A percentile compares a stretch with the other conserved stretches of the same genome.
phyloP scores from a whole-genome alignment of 495 filamentous ascomycete species.

The Bacidia rubella region DNA sequence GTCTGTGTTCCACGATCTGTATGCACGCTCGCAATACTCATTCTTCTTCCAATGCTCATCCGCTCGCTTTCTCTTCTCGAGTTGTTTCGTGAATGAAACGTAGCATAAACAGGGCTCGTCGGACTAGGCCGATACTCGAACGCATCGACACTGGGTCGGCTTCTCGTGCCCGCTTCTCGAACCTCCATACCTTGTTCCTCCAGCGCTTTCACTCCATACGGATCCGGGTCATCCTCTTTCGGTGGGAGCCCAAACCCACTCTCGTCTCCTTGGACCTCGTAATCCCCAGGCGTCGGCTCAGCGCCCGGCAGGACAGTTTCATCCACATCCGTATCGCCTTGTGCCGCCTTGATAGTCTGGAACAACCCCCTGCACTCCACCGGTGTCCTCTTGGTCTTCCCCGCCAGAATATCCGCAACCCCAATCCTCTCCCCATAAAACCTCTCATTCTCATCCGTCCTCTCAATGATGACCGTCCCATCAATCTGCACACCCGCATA shows the following conservation, averaged over 20 bases:
- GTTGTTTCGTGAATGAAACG: slow-evolving; percentile 43
- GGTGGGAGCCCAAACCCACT: slow-evolving; percentile 63
- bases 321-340: slow-evolving; percentile 65
- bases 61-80: slow-evolving; percentile 39
- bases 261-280: slow-evolving; percentile 37
- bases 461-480: slow-evolving; percentile 72
- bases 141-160: slow-evolving; percentile 52
- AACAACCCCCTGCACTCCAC: slow-evolving; percentile 51
- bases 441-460: slow-evolving; percentile 76
- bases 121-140: slow-evolving; percentile 72
- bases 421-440: slow-evolving; percentile 65
- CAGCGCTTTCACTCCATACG: slow-evolving; percentile 74
- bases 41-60: slow-evolving; percentile 27
- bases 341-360: slow-evolving; percentile 72
- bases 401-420: slow-evolving; percentile 69
- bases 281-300: slow-evolving; percentile 63
- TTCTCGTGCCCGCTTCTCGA: slow-evolving; percentile 63
- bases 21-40: slow-evolving; percentile 40
- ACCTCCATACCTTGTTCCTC: slow-evolving; percentile 77
- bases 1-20: slow-evolving; percentile 44
- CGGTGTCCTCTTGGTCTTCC: slow-evolving; percentile 58
- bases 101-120: slow-evolving; percentile 58
- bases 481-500: slow-evolving; percentile 73
- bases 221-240: slow-evolving; percentile 63
- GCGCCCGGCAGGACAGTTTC: slow-evolving; percentile 33